phyloP scores from a whole-genome alignment of 2,329 filamentous ascomycete genomes.

The Anthostomella pinea region DNA sequence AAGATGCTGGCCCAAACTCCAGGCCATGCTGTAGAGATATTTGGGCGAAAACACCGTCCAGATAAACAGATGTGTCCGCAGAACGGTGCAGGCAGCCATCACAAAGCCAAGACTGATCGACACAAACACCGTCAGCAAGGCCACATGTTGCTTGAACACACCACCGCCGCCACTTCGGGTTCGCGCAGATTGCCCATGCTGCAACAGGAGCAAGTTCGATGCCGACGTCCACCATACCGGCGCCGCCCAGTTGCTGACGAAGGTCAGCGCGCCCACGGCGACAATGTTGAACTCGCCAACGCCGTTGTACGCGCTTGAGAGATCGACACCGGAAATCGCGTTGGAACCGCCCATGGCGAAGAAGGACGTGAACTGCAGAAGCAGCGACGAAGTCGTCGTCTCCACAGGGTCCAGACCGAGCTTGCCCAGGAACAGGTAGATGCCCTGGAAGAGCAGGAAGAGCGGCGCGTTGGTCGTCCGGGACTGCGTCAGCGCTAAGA shows the following conservation, averaged over 20 bases:
- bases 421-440: slow-evolving; percentile 48
- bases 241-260: slow-evolving; percentile 87
- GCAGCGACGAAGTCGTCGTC: slow-evolving; percentile 66
- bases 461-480: slow-evolving; percentile 82
- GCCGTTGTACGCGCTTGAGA: slow-evolving; percentile 94
- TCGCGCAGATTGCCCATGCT: slow-evolving; percentile 23
- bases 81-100: slow-evolving; percentile 81
- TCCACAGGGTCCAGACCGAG: slow-evolving; percentile 52
- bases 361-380: slow-evolving; percentile 80
- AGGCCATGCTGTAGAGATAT: slow-evolving; percentile 88
- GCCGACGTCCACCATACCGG: slow-evolving; percentile 82
- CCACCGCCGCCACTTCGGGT: slow-evolving; percentile 11
- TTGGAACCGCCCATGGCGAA: slow-evolving; percentile 91
- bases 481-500: slow-evolving; percentile 85
- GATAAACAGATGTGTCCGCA: slow-evolving; percentile 90
- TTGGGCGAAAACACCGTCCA: slow-evolving; percentile 99
- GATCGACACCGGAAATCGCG: slow-evolving; percentile 90
- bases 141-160: slow-evolving; percentile 52
- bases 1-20: slow-evolving; percentile 80
- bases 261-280: slow-evolving; percentile 80
- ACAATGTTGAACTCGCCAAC: slow-evolving; percentile 74
- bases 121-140: slow-evolving; percentile 68
- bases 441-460: slow-evolving; percentile 69
- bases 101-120: slow-evolving; percentile 65
- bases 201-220: slow-evolving; percentile 57